These are phyloP conservation scores for Dictyostelium firmibasis DNA, from an alignment of 78 protist genomes.

Conservation along the genomic window DNA sequence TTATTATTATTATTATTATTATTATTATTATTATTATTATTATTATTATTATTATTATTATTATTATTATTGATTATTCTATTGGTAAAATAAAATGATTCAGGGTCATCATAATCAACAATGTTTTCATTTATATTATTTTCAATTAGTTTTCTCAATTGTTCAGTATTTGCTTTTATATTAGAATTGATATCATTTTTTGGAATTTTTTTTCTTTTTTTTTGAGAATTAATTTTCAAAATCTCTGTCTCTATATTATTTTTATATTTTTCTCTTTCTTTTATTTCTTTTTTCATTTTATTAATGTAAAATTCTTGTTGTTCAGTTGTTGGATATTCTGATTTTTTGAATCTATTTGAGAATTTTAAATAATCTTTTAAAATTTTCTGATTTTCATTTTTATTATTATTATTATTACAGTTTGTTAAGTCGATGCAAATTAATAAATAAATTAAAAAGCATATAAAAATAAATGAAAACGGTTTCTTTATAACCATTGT, in stretches of 20 bases:
- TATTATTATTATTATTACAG: neutral
- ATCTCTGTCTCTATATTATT: neutral
- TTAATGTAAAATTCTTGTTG: conserved; percentile 1
- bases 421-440: neutral
- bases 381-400: neutral
- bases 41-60: neutral
- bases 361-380: neutral
- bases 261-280: neutral
- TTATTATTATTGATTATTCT: neutral
- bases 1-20: conserved; percentile 21
- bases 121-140: no score
- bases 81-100: neutral
- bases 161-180: neutral
- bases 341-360: neutral
- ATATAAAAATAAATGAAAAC: neutral
- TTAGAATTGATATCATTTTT: neutral
- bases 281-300: neutral
- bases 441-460: neutral
- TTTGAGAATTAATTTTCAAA: neutral
- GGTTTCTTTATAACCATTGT: neutral
- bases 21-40: conserved; percentile 1
- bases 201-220: neutral
- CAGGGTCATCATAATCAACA: neutral
- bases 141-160: neutral
- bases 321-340: neutral